Base-by-base conservation (phyloP, 495 filamentous ascomycete species). In the Hyaloscypha hepaticicola region DNA sequence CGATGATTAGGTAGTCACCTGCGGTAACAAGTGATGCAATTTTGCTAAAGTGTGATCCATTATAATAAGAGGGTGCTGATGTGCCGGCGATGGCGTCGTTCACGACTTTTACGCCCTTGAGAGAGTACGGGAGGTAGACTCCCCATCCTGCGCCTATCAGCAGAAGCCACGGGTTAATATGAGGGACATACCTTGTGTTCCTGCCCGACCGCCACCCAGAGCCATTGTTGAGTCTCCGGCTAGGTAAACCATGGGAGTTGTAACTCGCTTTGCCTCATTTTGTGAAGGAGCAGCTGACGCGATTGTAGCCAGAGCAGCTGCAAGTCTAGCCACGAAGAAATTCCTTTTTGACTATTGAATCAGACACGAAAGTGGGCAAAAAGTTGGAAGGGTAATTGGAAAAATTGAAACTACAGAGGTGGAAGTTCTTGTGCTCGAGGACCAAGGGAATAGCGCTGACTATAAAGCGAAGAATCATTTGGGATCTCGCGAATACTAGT, bases 31-130 rank as follows among this genome's bases (percentile, higher is more conserved):
- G 62, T 52, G 70, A 64, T 68, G 81, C 80, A 66, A 88, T 79
- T 16, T 76, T 77, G 50, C 77, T 66, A 77, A 88, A 88, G 28
- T 83, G 85, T 56, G 80, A 80, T 72, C 88, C 86, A 65, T 83
- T 80, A 0, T 79, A 84, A 74, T 79, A 88, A 58, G 80, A 84
- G 65, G 85, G 83, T 6, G 86, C 85, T 38, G 81, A 84, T 58
- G 85, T 82, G 55, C 86, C 85, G 9, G 75, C 80, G 28, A 87
- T 76, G 49, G 85, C 86, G 58, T 84, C 75, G 78, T 88, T 88
- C 55, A 80, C 74, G 8, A 88, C 79, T 6, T 74, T 71, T 49
- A 73, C 63, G 38, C 76, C 70, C 48, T 77, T 76, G 62, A 83
- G 72, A 34, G 78, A 79, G 45, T 75, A 78, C 27, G 74, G 60